These are phyloP conservation scores for Yarrowia hollandica DNA, from an alignment of 805 yeast species.

Conservation along the genomic window DNA sequence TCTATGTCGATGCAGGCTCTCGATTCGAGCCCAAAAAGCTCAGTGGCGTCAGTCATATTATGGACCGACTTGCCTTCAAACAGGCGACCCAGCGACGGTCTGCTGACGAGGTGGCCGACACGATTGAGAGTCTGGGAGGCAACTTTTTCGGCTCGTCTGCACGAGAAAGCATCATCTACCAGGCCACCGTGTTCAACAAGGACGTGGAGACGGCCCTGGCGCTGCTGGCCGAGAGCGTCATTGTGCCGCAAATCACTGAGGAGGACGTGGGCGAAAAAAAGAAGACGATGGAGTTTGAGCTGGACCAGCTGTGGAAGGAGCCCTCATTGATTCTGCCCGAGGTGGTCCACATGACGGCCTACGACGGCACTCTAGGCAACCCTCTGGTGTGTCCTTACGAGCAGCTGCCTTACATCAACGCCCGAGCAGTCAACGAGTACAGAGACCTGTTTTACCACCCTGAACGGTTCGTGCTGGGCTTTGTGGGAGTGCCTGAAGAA, in stretches of 20 bases:
- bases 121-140: constrained; percentile 81
- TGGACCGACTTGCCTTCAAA: constrained; percentile 77
- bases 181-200: constrained; percentile 87
- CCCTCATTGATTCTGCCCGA: constrained; percentile 88
- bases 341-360: constrained; percentile 83
- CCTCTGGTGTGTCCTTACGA: constrained; percentile 83
- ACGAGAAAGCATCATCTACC: constrained; percentile 88
- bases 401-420: constrained; percentile 55
- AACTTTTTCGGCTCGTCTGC: constrained; percentile 91
- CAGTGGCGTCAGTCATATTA: constrained; percentile 77
- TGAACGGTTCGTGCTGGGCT: constrained; percentile 76
- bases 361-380: constrained; percentile 73
- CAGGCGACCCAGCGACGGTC: constrained; percentile 40
- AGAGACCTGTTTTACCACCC: constrained; percentile 72
- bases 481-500: constrained; percentile 78
- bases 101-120: constrained; percentile 71
- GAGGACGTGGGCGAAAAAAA: constrained; percentile 75
- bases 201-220: constrained; percentile 80
- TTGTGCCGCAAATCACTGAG: constrained; percentile 64
- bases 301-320: constrained; percentile 75
- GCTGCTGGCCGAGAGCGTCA: constrained; percentile 73
- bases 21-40: constrained; percentile 64
- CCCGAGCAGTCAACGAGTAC: constrained; percentile 57
- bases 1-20: constrained; percentile 88
- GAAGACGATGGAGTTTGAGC: constrained; percentile 74